Conservation (phyloP, 768 basidiomycete genomes). For the Hygrophorus pudorinus region DNA sequence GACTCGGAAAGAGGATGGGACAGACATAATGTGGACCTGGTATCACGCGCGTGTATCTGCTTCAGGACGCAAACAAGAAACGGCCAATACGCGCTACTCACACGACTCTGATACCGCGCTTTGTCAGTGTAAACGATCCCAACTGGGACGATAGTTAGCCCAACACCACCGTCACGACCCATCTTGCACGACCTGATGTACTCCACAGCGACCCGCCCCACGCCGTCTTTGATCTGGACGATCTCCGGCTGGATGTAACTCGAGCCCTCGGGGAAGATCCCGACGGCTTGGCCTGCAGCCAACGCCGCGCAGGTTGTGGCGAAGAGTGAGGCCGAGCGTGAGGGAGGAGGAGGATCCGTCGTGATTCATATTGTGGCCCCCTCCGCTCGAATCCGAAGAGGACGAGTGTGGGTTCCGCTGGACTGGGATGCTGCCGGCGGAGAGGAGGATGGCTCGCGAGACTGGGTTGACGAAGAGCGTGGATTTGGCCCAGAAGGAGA, state of each 20-base stretch:
- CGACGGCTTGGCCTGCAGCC: constrained; percentile 44
- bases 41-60: too few species aligned
- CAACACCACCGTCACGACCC: constrained; percentile 10
- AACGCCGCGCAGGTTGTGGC: constrained; percentile 24
- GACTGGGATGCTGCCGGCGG: constrained; percentile 68
- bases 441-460: constrained; percentile 37
- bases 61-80: constrained; percentile 2
- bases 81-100: constrained; percentile 17
- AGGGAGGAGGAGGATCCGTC: too few species aligned
- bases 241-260: constrained; percentile 39
- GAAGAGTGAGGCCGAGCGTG: not conserved
- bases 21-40: constrained; percentile 14
- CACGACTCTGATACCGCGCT: constrained; percentile 48
- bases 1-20: too few species aligned
- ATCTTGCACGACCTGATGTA: constrained; percentile 33
- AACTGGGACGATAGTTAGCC: constrained; percentile 47
- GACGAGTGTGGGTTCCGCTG: constrained; percentile 42
- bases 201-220: constrained; percentile 65
- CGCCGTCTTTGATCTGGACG: constrained; percentile 47
- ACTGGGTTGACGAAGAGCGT: constrained; percentile 54
- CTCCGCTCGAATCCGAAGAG: too few species aligned
- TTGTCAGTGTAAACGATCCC: constrained; percentile 66
- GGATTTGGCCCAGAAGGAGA: constrained; percentile 68
- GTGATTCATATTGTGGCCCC: too few species aligned
- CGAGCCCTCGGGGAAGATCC: constrained; percentile 61